Base-by-base conservation (phyloP, 345 rosid genomes). In the Citrus maxima region DNA sequence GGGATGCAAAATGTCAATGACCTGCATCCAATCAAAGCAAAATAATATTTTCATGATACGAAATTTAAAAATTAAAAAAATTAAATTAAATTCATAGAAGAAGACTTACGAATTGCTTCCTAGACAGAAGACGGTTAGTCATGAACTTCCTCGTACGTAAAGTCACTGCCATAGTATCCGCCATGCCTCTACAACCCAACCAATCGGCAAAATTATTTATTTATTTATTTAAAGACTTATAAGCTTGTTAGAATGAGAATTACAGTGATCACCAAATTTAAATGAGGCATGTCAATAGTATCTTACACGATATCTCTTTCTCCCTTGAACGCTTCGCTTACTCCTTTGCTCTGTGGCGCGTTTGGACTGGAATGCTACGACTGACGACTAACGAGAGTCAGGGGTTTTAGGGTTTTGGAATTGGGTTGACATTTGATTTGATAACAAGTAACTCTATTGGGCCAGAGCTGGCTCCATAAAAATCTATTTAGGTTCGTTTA, bases 1-100 rank as follows among this genome's bases (percentile, higher is more conserved):
- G 21, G 96, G 96, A 80, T 92, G 96, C 68, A 92, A 87, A 71
- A 92, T 91, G 81, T 92, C 94, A 81, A 89, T 86, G 46, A 92
- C 81, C 96, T 92, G 30, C 67, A 54, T 46, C 18, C 51, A 46
- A 75, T 34, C 27, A 60, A 60, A 40, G 1, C 63, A 71, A 58
- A 61, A 6, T 10, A 77, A 46, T 27, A 21, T 25, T 40, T 34
- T 34, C 5, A 54, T 6, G 51, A 46, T 46, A 10, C 51, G 16
- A 37, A 76, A 66, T 65, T 32, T 2, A 67, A 24, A 19, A 21
- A 5, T 16, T 35, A 38, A 24, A 28, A 28, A 51, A 51, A 16
- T n/a, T n/a, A n/a, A n/a, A n/a, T 12, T 10, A 13, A 42, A 42
- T 10, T 42, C 5, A 46, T 46, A 46, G 51, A 0, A 46, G 51